Evolutionary conservation across 2,329 filamentous ascomycete species (phyloP).

Genomic region (Sclerotinia sclerotiorum): DNA sequence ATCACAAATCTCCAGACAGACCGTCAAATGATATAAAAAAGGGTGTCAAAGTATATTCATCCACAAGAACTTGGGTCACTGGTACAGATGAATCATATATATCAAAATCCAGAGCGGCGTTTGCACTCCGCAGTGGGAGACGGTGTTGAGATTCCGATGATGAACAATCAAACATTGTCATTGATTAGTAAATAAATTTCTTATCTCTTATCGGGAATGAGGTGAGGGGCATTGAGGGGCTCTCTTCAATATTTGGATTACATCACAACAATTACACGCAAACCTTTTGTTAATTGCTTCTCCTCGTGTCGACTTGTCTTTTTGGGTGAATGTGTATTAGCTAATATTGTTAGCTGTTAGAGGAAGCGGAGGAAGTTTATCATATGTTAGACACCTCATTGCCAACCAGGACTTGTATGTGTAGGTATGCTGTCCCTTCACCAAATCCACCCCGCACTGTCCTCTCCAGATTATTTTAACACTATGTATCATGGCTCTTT

Average conservation of each 20-base stretch:
- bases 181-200: slow-evolving; percentile 16
- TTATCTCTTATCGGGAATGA: slow-evolving; percentile 24
- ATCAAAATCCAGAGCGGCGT: slow-evolving; percentile 13
- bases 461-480: neutral
- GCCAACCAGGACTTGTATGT: too few relatives aligned
- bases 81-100: slow-evolving; percentile 11
- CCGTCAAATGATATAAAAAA: neutral
- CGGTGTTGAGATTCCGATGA: slow-evolving; percentile 22
- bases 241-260: neutral
- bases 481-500: too few relatives aligned
- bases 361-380: neutral
- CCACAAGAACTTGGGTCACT: neutral
- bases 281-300: neutral
- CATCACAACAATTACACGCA: neutral
- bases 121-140: slow-evolving; percentile 20
- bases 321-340: neutral
- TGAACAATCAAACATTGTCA: slow-evolving; percentile 4
- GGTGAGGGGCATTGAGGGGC: slow-evolving; percentile 8
- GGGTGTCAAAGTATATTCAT: neutral
- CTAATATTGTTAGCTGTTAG: neutral
- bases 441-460: neutral
- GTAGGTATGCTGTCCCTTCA: neutral
- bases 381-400: neutral
- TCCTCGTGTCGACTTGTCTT: neutral
- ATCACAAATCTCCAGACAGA: neutral